Evolutionary conservation across 495 filamentous ascomycete species (phyloP), one percentile per base, ranked within the genome.

Genomic region (Hyaloscypha bicolor): DNA sequence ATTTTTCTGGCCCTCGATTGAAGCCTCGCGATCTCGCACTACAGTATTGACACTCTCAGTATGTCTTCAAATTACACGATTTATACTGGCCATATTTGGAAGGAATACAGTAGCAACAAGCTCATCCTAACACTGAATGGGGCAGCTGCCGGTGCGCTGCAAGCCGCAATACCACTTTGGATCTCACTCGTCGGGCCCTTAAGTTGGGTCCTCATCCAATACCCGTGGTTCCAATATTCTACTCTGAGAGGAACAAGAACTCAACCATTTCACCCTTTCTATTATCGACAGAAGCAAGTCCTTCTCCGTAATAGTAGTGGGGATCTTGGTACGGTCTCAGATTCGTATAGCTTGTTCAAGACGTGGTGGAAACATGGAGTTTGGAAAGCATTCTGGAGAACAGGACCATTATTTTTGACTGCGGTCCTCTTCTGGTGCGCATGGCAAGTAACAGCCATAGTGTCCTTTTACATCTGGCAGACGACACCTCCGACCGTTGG

Each of bases 151-250:
- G 53, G 53, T 56, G 53, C 53, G 16, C 16, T 56, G 53, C 4
- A 56, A 29, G 53, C 53, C 9, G 9, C 53, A 14, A 56, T 56
- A 56, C 53, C 53, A 56, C 53, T 56, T n/a, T 56, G 53, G 53
- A 56, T 56, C 53, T 56, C 53, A 5, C 22, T 56, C 16, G 53
- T 56, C 4, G 53, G 53, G 9, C 53, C 53, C 6, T 56, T 56
- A 14, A 56, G 4, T 25, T 56, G 53, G 53, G 16, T 56, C 16
- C 4, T 56, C 16, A 56, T 56, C 21, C 53, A 56, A 19, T 56
- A 56, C 53, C 4, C 16, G 53, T 56, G 53, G 53, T 56, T 56
- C 53, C 53, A 16, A 22, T 32, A 19, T 14, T 56, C 53, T 5
- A 29, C 30, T 56, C 53, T 56, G 9, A 3, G 53, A 56, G 53